Evolutionary conservation across 2,329 filamentous ascomycete genomes (phyloP).

Genomic region (Elsinoe arachidis): DNA sequence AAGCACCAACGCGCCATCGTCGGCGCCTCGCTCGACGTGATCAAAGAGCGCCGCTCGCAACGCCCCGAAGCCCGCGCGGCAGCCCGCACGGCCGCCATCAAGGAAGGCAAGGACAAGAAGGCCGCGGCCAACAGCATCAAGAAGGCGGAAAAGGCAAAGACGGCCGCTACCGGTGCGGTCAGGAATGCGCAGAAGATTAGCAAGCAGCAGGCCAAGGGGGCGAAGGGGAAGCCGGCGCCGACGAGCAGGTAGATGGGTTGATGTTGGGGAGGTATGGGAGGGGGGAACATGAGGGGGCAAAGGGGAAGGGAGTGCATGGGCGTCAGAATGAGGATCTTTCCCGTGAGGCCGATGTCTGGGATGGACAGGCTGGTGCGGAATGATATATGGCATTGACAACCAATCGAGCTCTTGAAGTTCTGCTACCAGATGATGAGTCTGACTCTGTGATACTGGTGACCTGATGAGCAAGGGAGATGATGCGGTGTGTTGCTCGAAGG

Average conservation of each 20-base stretch:
- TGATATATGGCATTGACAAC: conserved; percentile 10
- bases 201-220: conserved; percentile 96
- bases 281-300: too few relatives aligned
- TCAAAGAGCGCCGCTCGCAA: conserved; percentile 95
- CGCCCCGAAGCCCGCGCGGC: conserved; percentile 93
- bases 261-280: background rate
- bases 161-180: conserved; percentile 55
- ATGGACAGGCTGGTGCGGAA: background rate
- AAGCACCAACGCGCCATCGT: conserved; percentile 99
- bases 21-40: conserved; percentile 97
- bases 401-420: background rate
- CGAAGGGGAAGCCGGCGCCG: conserved; percentile 27
- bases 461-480: too few relatives aligned
- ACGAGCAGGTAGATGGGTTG: conserved; percentile 11
- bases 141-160: conserved; percentile 99
- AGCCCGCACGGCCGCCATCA: conserved; percentile 82
- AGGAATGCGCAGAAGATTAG: conserved; percentile 70
- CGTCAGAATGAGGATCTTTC: background rate
- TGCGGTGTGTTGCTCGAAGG: too few relatives aligned
- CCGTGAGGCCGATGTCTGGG: background rate
- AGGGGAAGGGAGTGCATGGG: background rate
- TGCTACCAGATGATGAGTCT: background rate
- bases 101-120: conserved; percentile 99
- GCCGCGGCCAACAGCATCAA: conserved; percentile 75
- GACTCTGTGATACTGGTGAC: background rate